Evolutionary conservation across 176 grass and related monocot species (phyloP).

Genomic region (Cocos nucifera): DNA sequence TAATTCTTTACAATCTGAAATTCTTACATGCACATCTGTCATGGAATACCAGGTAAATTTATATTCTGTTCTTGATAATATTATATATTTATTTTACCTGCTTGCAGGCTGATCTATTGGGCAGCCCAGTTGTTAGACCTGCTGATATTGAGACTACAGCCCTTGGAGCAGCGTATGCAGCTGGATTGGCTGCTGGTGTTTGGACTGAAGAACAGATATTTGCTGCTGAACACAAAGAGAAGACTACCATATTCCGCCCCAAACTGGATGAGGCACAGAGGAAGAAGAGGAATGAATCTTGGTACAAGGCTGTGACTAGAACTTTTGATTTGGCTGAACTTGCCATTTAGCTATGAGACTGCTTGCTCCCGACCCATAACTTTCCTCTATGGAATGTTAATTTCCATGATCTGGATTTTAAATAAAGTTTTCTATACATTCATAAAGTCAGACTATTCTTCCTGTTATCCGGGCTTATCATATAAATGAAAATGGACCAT

Average conservation of each 20-base stretch:
- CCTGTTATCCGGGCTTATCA: too few species aligned
- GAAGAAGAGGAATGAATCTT: constrained; percentile 53
- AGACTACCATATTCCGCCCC: constrained; percentile 35
- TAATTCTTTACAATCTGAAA: too few species aligned
- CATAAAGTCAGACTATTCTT: too few species aligned
- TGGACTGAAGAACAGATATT: constrained; percentile 59
- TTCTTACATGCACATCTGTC: too few species aligned
- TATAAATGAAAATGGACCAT: too few species aligned
- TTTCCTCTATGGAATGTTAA: too few species aligned
- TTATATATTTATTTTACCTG: not conserved
- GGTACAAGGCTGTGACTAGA: constrained; percentile 59
- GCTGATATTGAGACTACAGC: constrained; percentile 82
- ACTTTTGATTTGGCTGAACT: constrained; percentile 80
- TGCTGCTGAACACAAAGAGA: constrained; percentile 39
- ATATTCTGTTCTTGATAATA: too few species aligned
- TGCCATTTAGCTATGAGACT: not conserved
- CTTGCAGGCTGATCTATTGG: constrained; percentile 68
- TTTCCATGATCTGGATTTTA: too few species aligned
- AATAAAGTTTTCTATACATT: too few species aligned
- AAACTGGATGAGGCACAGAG: constrained; percentile 28
- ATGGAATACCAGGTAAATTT: too few species aligned
- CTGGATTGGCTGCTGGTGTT: constrained; percentile 50
- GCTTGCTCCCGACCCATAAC: too few species aligned
- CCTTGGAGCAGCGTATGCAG: constrained; percentile 78
- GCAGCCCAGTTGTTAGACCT: constrained; percentile 57